Conservation (phyloP, 768 basidiomycete species). For the Mycena alexandri region DNA sequence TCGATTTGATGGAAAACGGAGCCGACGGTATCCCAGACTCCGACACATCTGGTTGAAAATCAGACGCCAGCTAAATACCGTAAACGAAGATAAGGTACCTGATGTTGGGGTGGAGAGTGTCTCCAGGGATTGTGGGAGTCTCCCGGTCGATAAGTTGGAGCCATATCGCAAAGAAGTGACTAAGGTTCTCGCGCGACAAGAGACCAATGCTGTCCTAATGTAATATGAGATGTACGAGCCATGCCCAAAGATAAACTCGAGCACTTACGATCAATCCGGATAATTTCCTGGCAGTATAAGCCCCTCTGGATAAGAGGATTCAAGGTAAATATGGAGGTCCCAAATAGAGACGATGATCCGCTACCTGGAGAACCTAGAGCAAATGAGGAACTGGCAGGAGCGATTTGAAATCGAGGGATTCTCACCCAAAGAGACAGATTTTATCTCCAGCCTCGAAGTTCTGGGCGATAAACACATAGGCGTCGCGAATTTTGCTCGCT, state of each 20-base stretch:
- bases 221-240: neutral
- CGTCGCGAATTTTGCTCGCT: conserved; percentile 44
- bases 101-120: too few relatives aligned
- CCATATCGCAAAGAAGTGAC: conserved; percentile 10
- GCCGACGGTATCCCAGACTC: conserved; percentile 44
- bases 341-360: too few relatives aligned
- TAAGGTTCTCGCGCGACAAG: conserved; percentile 2
- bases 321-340: neutral
- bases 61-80: too few relatives aligned
- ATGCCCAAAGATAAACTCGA: neutral
- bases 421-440: conserved; percentile 37
- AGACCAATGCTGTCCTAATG: neutral
- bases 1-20: conserved; percentile 24
- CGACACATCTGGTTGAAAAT: conserved; percentile 31
- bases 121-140: too few relatives aligned
- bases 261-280: neutral
- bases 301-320: neutral
- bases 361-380: conserved; percentile 5
- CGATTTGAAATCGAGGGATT: neutral
- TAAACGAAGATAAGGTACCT: too few relatives aligned
- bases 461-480: conserved; percentile 44
- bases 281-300: conserved; percentile 4
- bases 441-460: conserved; percentile 36
- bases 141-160: too few relatives aligned
- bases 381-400: neutral